These are phyloP conservation scores for Phytophthora idaei DNA, from an alignment of 352 stramenopile species.

Conservation along the genomic window DNA sequence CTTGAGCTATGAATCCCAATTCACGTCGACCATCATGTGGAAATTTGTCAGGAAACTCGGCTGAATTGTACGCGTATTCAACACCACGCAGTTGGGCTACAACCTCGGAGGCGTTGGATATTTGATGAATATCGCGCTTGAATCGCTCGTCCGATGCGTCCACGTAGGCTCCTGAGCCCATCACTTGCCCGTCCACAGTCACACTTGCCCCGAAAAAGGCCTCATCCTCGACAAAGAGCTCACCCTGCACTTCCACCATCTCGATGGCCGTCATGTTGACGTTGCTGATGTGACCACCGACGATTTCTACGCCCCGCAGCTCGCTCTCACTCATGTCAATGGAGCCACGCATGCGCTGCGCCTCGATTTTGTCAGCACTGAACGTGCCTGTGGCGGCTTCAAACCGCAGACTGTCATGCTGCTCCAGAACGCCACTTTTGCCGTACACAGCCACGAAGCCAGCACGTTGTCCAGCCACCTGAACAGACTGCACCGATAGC, in stretches of 20 bases:
- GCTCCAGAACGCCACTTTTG: constrained; percentile 66
- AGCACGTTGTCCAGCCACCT: constrained; percentile 57
- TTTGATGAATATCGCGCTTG: constrained; percentile 70
- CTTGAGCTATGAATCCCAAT: constrained; percentile 90
- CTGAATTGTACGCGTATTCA: constrained; percentile 58
- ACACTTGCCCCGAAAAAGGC: constrained; percentile 86
- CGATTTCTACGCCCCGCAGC: constrained; percentile 67
- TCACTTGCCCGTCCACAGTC: constrained; percentile 88
- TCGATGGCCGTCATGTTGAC: constrained; percentile 79
- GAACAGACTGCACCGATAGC: constrained; percentile 67
- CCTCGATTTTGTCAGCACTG: constrained; percentile 51
- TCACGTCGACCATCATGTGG: constrained; percentile 41
- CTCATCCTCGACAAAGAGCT: constrained; percentile 85
- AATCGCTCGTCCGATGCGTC: constrained; percentile 91
- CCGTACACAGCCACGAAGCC: constrained; percentile 74
- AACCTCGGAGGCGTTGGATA: constrained; percentile 52
- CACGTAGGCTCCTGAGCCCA: constrained; percentile 91
- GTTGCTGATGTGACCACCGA: constrained; percentile 76
- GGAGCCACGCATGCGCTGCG: constrained; percentile 56
- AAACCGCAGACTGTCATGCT: constrained; percentile 68
- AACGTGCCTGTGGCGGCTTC: constrained; percentile 52
- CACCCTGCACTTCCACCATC: constrained; percentile 74
- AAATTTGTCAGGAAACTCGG: constrained; percentile 57
- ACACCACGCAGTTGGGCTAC: constrained; percentile 68
- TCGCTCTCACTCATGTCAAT: constrained; percentile 84